Evolutionary conservation across 352 stramenopile genomes (phyloP).

Genomic region (Globisporangium recalcitrans): DNA sequence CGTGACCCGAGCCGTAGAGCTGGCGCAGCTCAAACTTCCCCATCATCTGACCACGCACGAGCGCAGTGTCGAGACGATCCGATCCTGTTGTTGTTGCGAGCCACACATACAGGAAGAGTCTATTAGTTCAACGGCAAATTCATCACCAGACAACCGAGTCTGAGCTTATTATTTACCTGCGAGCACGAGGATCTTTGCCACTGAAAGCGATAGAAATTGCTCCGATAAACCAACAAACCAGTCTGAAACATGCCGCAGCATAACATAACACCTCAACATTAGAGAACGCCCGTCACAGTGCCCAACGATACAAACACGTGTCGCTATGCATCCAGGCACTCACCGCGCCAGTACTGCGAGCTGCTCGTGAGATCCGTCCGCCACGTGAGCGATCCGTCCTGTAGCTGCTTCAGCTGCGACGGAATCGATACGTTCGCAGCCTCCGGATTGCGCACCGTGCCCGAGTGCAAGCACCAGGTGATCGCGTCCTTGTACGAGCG

Average conservation of each 20-base stretch:
- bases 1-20: slow-evolving; percentile 85
- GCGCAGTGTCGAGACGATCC: slow-evolving; percentile 81
- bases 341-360: slow-evolving; percentile 73
- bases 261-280: slow-evolving; percentile 4
- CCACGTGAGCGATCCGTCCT: slow-evolving; percentile 63
- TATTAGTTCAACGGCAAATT: background rate
- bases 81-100: slow-evolving; percentile 28
- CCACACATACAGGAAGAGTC: background rate
- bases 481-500: slow-evolving; percentile 65
- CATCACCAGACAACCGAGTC: background rate
- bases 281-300: too few relatives aligned
- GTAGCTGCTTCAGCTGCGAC: slow-evolving; percentile 51
- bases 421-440: slow-evolving; percentile 76
- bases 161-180: slow-evolving; percentile 35
- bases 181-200: slow-evolving; percentile 81
- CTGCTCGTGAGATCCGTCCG: slow-evolving; percentile 72
- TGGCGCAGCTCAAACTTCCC: slow-evolving; percentile 87
- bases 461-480: slow-evolving; percentile 72
- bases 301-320: too few relatives aligned
- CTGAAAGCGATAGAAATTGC: slow-evolving; percentile 71
- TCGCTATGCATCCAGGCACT: background rate
- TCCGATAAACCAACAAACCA: slow-evolving; percentile 86
- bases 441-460: slow-evolving; percentile 68
- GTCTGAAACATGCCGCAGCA: slow-evolving; percentile 30
- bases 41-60: slow-evolving; percentile 89